These are phyloP conservation scores for Tardiomyces depauwii DNA, from an alignment of 1,139 yeast species.

Conservation along the genomic window DNA sequence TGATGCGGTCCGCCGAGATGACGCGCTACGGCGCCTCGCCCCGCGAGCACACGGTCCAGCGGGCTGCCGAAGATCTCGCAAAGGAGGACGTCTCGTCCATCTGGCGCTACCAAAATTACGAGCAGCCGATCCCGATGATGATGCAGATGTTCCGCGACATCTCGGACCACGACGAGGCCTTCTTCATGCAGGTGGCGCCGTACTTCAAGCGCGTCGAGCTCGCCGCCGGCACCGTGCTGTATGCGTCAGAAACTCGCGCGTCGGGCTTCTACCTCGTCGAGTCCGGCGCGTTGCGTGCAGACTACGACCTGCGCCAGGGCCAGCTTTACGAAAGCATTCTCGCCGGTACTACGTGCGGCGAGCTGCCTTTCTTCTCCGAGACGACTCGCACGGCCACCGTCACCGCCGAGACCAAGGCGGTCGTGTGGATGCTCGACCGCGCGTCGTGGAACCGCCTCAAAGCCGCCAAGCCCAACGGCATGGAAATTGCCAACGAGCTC, in stretches of 20 bases:
- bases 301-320: constrained; percentile 41
- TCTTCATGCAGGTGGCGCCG: constrained; percentile 51
- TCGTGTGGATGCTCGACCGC: constrained; percentile 60
- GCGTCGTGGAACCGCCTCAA: constrained; percentile 35
- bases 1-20: not conserved
- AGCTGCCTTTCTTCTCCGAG: constrained; percentile 42
- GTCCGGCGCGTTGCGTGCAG: constrained; percentile 63
- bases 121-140: constrained; percentile 58
- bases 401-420: constrained; percentile 41
- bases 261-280: constrained; percentile 55
- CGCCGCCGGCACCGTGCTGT: constrained; percentile 33
- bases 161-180: constrained; percentile 46
- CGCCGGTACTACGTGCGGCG: constrained; percentile 90
- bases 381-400: constrained; percentile 28
- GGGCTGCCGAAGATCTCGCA: constrained; percentile 50
- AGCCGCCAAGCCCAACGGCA: constrained; percentile 30
- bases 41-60: constrained; percentile 46
- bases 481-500: constrained; percentile 57
- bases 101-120: constrained; percentile 23
- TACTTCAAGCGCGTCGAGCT: constrained; percentile 41
- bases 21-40: constrained; percentile 35
- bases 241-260: constrained; percentile 22
- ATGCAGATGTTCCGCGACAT: constrained; percentile 63
- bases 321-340: constrained; percentile 65
- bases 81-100: constrained; percentile 23